phyloP scores from a whole-genome alignment of 1,139 yeast species.

The Spathaspora sp. region DNA sequence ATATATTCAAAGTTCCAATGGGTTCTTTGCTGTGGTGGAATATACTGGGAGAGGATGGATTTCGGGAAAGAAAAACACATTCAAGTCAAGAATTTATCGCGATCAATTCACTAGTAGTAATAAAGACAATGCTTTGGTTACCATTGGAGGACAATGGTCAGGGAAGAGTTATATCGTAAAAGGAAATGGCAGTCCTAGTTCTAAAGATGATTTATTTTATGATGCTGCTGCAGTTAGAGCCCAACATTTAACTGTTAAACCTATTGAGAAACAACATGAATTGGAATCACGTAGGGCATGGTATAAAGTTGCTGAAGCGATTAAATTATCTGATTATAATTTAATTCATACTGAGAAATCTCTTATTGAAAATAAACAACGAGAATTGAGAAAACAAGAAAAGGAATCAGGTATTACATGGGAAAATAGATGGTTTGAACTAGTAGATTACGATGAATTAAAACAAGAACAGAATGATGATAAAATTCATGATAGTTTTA shows the following conservation, averaged over 20 bases:
- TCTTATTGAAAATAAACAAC: slow-evolving; percentile 75
- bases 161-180: slow-evolving; percentile 56
- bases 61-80: slow-evolving; percentile 91
- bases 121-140: slow-evolving; percentile 68
- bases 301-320: slow-evolving; percentile 86
- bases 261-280: slow-evolving; percentile 69
- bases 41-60: slow-evolving; percentile 93
- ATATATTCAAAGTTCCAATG: slow-evolving; percentile 76
- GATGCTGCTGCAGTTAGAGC: slow-evolving; percentile 59
- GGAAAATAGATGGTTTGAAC: slow-evolving; percentile 79
- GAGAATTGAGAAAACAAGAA: slow-evolving; percentile 76
- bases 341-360: slow-evolving; percentile 73
- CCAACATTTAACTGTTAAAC: slow-evolving; percentile 68
- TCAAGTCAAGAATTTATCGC: slow-evolving; percentile 77
- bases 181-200: slow-evolving; percentile 40
- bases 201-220: slow-evolving; percentile 57
- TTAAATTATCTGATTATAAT: slow-evolving; percentile 69
- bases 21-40: slow-evolving; percentile 72
- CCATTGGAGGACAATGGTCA: slow-evolving; percentile 92
- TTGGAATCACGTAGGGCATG: slow-evolving; percentile 86
- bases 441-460: slow-evolving; percentile 42
- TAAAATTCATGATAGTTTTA: slow-evolving; percentile 39
- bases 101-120: slow-evolving; percentile 46
- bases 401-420: slow-evolving; percentile 59
- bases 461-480: slow-evolving; percentile 19